These are phyloP conservation scores for Juncus inflexus DNA, from an alignment of 176 grass and related monocot genomes.

Conservation along the genomic window DNA sequence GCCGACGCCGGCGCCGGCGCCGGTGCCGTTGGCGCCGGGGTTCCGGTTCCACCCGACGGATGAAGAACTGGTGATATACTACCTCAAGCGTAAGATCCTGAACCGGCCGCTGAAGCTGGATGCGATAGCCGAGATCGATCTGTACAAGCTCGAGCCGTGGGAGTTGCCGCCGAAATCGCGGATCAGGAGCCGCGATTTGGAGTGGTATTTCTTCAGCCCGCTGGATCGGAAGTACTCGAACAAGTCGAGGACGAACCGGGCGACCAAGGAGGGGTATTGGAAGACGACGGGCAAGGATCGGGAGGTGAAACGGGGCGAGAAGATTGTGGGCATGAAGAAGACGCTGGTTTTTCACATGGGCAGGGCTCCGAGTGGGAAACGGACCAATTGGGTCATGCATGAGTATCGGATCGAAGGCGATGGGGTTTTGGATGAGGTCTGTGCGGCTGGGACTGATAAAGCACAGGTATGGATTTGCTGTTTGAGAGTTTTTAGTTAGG, in stretches of 20 bases:
- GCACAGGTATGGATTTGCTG: slow-evolving; percentile 16
- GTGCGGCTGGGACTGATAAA: neutral
- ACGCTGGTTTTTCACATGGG: slow-evolving; percentile 93
- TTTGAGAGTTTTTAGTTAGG: neutral
- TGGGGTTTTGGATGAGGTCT: slow-evolving; percentile 12
- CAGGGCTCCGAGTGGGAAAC: slow-evolving; percentile 63
- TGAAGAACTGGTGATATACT: slow-evolving; percentile 73
- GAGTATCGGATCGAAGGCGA: slow-evolving; percentile 57
- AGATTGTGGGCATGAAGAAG: slow-evolving; percentile 81
- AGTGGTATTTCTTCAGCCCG: slow-evolving; percentile 94
- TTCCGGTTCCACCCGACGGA: slow-evolving; percentile 53
- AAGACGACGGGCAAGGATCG: slow-evolving; percentile 98
- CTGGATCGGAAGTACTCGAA: slow-evolving; percentile 79
- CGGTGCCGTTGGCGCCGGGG: slow-evolving; percentile 50
- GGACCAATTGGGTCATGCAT: slow-evolving; percentile 98
- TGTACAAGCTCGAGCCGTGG: slow-evolving; percentile 90
- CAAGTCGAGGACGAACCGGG: slow-evolving; percentile 71
- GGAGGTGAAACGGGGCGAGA: slow-evolving; percentile 48
- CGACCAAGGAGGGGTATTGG: slow-evolving; percentile 77
- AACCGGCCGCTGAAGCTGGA: slow-evolving; percentile 55
- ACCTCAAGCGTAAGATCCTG: slow-evolving; percentile 64
- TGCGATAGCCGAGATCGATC: slow-evolving; percentile 87
- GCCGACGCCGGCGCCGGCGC: slow-evolving; percentile 6
- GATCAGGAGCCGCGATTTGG: slow-evolving; percentile 82
- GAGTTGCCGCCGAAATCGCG: slow-evolving; percentile 70